Evolutionary conservation across 2,329 filamentous ascomycete species (phyloP).

Genomic region (Phialocephala sp.): DNA sequence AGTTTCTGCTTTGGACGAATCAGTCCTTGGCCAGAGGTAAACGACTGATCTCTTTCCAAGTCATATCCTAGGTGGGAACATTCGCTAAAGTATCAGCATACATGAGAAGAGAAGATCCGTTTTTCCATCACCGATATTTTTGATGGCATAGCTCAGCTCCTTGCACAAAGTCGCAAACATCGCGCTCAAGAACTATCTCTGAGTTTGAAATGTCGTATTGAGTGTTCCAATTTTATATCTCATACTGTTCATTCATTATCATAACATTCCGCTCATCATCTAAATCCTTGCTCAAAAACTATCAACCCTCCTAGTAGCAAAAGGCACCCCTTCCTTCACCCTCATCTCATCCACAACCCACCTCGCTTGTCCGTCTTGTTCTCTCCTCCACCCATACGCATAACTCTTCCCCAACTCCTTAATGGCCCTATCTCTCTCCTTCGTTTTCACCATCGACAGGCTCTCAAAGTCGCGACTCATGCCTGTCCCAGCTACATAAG

Average conservation of each 20-base stretch:
- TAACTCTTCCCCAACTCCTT: slow-evolving; percentile 19
- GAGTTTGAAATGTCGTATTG: too few relatives aligned
- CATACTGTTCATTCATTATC: slow-evolving; percentile 7
- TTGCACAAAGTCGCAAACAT: too few relatives aligned
- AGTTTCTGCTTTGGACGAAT: background rate
- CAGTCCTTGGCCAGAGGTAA: too few relatives aligned
- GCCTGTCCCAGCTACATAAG: slow-evolving; percentile 18
- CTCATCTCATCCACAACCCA: slow-evolving; percentile 24
- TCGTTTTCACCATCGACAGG: slow-evolving; percentile 13
- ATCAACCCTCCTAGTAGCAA: background rate
- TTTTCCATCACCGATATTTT: too few relatives aligned
- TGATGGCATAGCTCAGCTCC: too few relatives aligned
- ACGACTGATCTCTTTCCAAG: too few relatives aligned
- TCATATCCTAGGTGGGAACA: too few relatives aligned
- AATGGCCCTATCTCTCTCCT: slow-evolving; percentile 16
- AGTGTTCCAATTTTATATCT: background rate
- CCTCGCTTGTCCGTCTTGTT: slow-evolving; percentile 13
- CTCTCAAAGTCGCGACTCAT: slow-evolving; percentile 23
- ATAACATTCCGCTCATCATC: background rate
- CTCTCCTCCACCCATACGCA: slow-evolving; percentile 23
- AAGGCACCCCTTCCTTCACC: background rate
- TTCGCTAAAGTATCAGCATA: too few relatives aligned
- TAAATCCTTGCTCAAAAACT: slow-evolving; percentile 9
- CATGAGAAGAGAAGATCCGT: too few relatives aligned
- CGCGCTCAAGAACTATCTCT: too few relatives aligned